Conservation (phyloP, 2,329 filamentous ascomycete species). For the Trichoderma guizhouense region DNA sequence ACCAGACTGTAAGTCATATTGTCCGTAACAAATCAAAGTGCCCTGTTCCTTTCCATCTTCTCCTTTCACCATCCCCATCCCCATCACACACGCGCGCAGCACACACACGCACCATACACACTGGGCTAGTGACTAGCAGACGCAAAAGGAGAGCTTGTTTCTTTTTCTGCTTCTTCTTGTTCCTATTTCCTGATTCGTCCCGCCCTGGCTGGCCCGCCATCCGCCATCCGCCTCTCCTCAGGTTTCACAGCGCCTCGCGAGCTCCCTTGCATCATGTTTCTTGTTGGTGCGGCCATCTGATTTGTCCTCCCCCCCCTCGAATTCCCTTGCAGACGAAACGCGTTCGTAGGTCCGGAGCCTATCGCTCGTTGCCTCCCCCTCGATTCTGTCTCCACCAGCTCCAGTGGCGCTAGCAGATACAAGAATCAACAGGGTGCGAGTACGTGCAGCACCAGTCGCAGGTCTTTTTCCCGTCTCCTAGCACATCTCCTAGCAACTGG, state of each 20-base stretch:
- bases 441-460: neutral
- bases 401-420: slow-evolving; percentile 14
- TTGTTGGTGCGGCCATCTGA: slow-evolving; percentile 11
- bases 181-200: neutral
- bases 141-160: neutral
- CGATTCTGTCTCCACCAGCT: slow-evolving; percentile 12
- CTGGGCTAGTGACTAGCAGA: neutral
- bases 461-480: neutral
- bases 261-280: neutral
- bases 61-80: neutral
- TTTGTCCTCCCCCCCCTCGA: slow-evolving; percentile 2
- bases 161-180: neutral
- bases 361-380: slow-evolving; percentile 5
- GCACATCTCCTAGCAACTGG: neutral
- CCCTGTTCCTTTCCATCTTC: neutral
- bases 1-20: neutral
- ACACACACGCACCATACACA: neutral
- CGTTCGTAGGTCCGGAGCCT: slow-evolving; percentile 10
- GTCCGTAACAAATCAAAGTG: neutral
- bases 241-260: slow-evolving; percentile 12
- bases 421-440: slow-evolving; percentile 13
- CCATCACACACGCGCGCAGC: neutral
- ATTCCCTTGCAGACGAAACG: slow-evolving; percentile 16
- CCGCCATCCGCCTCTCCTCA: neutral
- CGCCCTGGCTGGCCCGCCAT: neutral